Base-by-base conservation (phyloP, 805 yeast genomes). In the Cyberlindnera xishuangbannaensis region DNA sequence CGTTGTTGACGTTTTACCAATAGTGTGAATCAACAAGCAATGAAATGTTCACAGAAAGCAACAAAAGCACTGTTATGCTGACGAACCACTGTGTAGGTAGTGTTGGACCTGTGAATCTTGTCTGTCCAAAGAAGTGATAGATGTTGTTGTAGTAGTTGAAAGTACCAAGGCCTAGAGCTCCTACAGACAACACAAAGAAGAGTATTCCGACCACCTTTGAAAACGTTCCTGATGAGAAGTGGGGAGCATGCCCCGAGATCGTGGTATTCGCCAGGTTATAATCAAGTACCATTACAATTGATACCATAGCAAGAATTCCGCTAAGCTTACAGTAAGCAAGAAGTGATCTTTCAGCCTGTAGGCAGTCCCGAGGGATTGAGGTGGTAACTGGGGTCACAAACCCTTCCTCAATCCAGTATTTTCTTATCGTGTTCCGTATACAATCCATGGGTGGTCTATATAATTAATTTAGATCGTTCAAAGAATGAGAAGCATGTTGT, bases 321-420 rank as follows among this genome's bases (percentile, higher is more conserved):
- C 51, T 37, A 8, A 49, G 40, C 25, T 50, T 50, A 39, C 47
- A 45, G 18, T 41, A 37, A 15, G 44, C 44, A 7, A 52, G 36
- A 8, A 50, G 17, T 0, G 55, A 43, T 11, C 55, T 31, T 27
- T 52, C 56, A 3, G 51, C 51, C 28, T 52, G 56, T 5, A 52
- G 33, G 32, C 55, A 49, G 35, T 52, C 56, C 17, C 55, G 39
- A 1, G 56, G 52, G 0, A 50, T 31, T 1, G 54, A 49, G 4
- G 49, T 40, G 6, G 40, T 35, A 8, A 48, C 30, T 2, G 36
- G 36, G 11, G 43, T 17, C 8, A 37, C 28, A 14, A 33, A 18
- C 4, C 47, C 44, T 8, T 28, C 32, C 10, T 37, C 38, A 3
- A 28, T 5, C 35, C 34, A 28, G 33, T 17, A 22, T 14, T 15